Base-by-base conservation (phyloP, 164 flowering plant species). In the Akebia trifoliata region DNA sequence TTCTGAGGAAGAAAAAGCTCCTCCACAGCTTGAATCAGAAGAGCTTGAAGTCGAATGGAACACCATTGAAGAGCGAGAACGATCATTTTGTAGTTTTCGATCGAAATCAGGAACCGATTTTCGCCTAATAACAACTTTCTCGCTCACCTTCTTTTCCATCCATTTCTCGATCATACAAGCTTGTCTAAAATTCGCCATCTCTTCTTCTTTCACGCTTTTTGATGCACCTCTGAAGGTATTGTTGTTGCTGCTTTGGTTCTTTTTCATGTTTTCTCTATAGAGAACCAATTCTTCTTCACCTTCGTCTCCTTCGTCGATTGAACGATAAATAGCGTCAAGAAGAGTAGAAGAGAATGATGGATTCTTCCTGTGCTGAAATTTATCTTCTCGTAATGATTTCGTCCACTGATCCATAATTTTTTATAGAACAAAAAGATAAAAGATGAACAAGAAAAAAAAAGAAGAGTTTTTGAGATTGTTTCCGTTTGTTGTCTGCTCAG, bases 271-370 rank as follows among this genome's bases (percentile, higher is more conserved):
- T 46, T 76, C 84, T 45, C 62, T 64, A 71, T 72, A 75, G 53
- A 72, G 36, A 24, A 71, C 54, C 24, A 74, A 17, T n/a, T 72
- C 76, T 22, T 67, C 75, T 21, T 71, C 73, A 14, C 37, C 42
- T 44, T 53, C 58, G 48, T 66, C 54, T 9, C 68, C 62, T 15
- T 84, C 81, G 72, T 91, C 98, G 29, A 88, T 83, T 11, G 98
- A 91, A 6, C 90, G 87, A 72, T 88, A 91, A 34, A 88, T 91
- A 1, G 86, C 65, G 62, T 91, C 98, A 31, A 91, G 89, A 8
- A 91, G 84, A n/a, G 90, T 66, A 2, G 98, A 91, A 32, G 98
- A 91, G 78, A 91, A 91, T 6, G 59, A 56, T 0, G 59, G 47
- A 15, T 54, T 39, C 9, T 26, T 40, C 15, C 24, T 56, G 54